phyloP scores from a whole-genome alignment of 495 filamentous ascomycete species.

The Sordaria brevicollis region DNA sequence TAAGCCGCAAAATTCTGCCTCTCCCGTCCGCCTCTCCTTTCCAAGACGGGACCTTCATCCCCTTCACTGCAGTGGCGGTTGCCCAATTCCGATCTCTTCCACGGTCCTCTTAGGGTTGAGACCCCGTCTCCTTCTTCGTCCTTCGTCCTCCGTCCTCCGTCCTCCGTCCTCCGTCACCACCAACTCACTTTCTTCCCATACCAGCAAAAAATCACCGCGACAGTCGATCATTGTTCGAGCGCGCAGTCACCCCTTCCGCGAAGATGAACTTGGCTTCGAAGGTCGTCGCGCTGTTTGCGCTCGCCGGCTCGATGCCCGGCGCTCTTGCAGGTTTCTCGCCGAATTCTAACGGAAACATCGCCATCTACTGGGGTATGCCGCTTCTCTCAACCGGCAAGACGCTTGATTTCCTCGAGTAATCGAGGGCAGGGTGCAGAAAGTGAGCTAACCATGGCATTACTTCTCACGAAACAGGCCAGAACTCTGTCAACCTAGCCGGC shows the following conservation, averaged over 20 bases:
- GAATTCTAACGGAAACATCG: slow-evolving; percentile 44
- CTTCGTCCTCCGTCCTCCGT: not conserved
- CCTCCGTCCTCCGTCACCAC: not conserved
- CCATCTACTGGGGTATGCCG: slow-evolving; percentile 51
- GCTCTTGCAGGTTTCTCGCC: slow-evolving; percentile 38
- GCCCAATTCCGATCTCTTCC: not conserved
- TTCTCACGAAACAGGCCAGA: slow-evolving; percentile 31
- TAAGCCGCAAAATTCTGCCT: not conserved
- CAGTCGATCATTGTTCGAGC: not conserved
- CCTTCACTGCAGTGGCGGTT: not conserved
- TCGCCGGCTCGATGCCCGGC: not conserved
- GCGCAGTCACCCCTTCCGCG: not conserved
- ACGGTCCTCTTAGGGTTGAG: not conserved
- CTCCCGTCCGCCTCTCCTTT: not conserved
- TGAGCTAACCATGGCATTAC: not conserved
- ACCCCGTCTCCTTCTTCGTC: not conserved
- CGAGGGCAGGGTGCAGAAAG: not conserved
- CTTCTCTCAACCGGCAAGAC: not conserved
- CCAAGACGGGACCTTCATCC: not conserved
- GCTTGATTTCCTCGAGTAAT: not conserved
- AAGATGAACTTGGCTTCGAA: slow-evolving; percentile 1
- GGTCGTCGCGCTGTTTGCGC: slow-evolving; percentile 3
- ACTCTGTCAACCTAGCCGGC: slow-evolving; percentile 31
- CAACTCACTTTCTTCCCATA: not conserved
- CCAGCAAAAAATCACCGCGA: not conserved